Percentiles rank a stretch among this genome's conserved stretches.
Conservation (phyloP, 805 yeast species). For the Saccharomyces jurei region DNA sequence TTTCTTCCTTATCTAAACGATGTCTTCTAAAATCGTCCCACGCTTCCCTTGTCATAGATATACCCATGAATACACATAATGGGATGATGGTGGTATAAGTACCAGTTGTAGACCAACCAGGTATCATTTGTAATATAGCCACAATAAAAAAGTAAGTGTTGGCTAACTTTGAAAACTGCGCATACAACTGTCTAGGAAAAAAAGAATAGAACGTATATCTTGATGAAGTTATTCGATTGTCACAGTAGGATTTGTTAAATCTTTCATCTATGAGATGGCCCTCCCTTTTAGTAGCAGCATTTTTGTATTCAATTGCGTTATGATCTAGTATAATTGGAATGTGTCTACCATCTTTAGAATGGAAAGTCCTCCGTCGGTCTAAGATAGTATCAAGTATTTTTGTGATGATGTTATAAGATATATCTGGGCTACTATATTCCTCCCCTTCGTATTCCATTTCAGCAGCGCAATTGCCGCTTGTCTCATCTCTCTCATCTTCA, state of each 20-base stretch:
- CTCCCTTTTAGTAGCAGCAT: conserved; percentile 6
- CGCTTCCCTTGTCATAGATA: conserved; percentile 88
- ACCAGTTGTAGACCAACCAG: conserved; percentile 96
- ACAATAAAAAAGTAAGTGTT: conserved; percentile 84
- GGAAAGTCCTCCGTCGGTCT: conserved; percentile 41
- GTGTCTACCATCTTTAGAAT: conserved; percentile 61
- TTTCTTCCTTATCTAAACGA: conserved; percentile 76
- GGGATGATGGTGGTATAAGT: conserved; percentile 91
- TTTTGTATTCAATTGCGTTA: conserved; percentile 18
- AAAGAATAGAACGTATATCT: conserved; percentile 75
- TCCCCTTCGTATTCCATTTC: conserved; percentile 6
- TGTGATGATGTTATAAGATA: conserved; percentile 4
- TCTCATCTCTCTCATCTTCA: conserved; percentile 4
- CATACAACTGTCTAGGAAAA: conserved; percentile 78
- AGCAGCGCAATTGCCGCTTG: neutral
- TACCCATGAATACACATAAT: conserved; percentile 71
- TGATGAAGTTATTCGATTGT: conserved; percentile 76
- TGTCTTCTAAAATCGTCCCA: conserved; percentile 89
- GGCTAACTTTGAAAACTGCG: conserved; percentile 89
- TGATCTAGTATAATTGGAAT: conserved; percentile 56
- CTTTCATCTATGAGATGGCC: conserved; percentile 60
- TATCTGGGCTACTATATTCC: conserved; percentile 1
- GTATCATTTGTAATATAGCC: conserved; percentile 90
- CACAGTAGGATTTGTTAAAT: conserved; percentile 44
- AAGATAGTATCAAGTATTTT: conserved; percentile 27